Percentiles rank a stretch among this genome's conserved stretches.
phyloP scores from a whole-genome alignment of 768 basidiomycete genomes.

The Cystofilobasidium ferigula region DNA sequence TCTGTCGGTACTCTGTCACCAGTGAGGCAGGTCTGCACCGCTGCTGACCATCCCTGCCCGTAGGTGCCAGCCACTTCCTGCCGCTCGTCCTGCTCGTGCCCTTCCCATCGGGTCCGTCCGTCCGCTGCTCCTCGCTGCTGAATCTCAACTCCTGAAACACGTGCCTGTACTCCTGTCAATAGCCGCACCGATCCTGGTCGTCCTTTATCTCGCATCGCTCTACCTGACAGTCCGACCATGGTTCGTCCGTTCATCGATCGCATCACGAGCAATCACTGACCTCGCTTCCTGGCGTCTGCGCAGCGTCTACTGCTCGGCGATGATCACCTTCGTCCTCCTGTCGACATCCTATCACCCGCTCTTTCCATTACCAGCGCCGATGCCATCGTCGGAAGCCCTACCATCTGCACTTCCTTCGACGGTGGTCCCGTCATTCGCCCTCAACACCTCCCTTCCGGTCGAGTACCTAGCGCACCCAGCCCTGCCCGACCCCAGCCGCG shows the following conservation, averaged over 20 bases:
- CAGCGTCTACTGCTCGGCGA: slow-evolving; percentile 5
- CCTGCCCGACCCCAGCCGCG: not conserved
- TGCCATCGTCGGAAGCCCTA: not conserved
- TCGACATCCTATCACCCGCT: slow-evolving; percentile 1
- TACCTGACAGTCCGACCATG: not conserved
- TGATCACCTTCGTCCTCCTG: not conserved
- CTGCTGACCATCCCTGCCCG: not conserved
- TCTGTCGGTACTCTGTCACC: not conserved
- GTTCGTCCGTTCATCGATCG: not conserved
- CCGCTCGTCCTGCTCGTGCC: slow-evolving; percentile 2
- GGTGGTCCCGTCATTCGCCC: not conserved
- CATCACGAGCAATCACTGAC: not conserved
- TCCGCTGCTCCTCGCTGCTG: not conserved
- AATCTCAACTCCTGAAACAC: too few species aligned
- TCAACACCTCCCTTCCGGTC: not conserved
- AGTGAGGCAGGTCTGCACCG: not conserved
- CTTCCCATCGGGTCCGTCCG: not conserved
- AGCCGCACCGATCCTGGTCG: not conserved
- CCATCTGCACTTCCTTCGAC: too few species aligned
- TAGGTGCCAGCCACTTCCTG: slow-evolving; percentile 4
- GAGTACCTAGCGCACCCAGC: not conserved
- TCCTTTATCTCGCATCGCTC: not conserved
- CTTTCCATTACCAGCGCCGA: not conserved
- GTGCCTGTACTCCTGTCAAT: too few species aligned
- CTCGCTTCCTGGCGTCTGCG: not conserved